Evolutionary conservation across 805 yeast species (phyloP).

Genomic region (Ogataea corticis): DNA sequence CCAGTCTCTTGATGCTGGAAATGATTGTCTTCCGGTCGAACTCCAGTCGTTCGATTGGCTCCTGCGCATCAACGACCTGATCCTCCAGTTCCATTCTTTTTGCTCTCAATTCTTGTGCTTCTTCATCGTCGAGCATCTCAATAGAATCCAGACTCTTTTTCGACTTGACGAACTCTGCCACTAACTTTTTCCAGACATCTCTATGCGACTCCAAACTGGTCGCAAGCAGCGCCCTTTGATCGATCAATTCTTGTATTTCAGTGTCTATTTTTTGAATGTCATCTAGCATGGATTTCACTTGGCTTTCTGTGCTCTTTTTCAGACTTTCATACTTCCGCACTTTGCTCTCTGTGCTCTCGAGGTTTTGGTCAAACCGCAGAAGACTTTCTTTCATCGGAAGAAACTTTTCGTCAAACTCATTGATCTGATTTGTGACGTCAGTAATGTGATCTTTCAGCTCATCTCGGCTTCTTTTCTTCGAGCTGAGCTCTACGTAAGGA

Average conservation of each 20-base stretch:
- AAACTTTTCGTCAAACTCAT: conserved; percentile 25
- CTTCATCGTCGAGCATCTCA: conserved; percentile 18
- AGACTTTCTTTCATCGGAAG: conserved; percentile 24
- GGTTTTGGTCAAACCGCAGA: conserved; percentile 15
- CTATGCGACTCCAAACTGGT: conserved; percentile 39
- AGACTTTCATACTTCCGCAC: conserved; percentile 8
- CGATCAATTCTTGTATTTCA: conserved; percentile 34
- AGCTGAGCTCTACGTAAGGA: conserved; percentile 37
- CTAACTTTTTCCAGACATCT: conserved; percentile 31
- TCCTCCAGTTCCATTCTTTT: conserved; percentile 30
- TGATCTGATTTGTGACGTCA: conserved; percentile 22
- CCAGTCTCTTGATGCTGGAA: conserved; percentile 19
- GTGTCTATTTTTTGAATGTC: conserved; percentile 22
- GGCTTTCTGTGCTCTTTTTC: conserved; percentile 12
- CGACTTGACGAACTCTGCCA: conserved; percentile 16
- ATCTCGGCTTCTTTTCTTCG: conserved; percentile 38
- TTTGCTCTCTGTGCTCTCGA: conserved; percentile 20
- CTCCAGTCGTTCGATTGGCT: conserved; percentile 17
- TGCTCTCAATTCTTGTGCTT: conserved; percentile 23
- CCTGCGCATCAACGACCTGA: conserved; percentile 20
- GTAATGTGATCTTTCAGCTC: conserved; percentile 28
- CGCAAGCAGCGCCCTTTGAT: conserved; percentile 35
- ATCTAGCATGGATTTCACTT: conserved; percentile 1
- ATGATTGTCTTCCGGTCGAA: conserved; percentile 15
- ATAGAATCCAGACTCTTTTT: conserved; percentile 15